Conservation (phyloP, 805 yeast genomes). For the Peterozyma xylosa region DNA sequence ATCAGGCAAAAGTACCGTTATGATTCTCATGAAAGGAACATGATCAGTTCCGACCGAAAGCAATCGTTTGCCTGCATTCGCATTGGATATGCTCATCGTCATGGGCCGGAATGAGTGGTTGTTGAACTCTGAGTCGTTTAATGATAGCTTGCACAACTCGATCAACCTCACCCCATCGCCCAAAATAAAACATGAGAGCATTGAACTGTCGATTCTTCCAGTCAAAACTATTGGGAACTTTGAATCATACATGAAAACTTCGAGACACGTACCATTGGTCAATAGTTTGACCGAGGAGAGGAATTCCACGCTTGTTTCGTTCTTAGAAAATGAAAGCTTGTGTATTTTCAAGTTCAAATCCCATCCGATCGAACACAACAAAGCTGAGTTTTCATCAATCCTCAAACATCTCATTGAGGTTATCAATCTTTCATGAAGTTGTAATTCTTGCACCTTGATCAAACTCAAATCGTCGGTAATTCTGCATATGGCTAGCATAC, state of each 20-base stretch:
- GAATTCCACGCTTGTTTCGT: conserved; percentile 12
- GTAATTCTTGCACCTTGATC: conserved; percentile 7
- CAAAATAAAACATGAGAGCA: conserved; percentile 35
- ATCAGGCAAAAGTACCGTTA: conserved; percentile 43
- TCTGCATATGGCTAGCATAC: conserved; percentile 13
- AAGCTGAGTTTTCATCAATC: conserved; percentile 15
- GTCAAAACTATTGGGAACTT: conserved; percentile 35
- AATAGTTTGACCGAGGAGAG: conserved; percentile 26
- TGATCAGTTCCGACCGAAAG: conserved; percentile 70
- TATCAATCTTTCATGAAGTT: conserved; percentile 23
- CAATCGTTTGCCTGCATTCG: conserved; percentile 15
- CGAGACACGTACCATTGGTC: conserved; percentile 47
- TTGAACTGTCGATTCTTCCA: conserved; percentile 54
- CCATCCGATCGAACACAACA: conserved; percentile 52
- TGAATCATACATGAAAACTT: conserved; percentile 19
- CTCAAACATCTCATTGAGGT: conserved; percentile 15
- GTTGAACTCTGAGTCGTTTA: conserved; percentile 69
- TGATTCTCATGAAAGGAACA: conserved; percentile 66
- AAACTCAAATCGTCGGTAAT: conserved; percentile 5
- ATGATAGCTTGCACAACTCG: conserved; percentile 40
- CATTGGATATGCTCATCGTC: conserved; percentile 24
- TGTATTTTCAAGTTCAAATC: conserved; percentile 39
- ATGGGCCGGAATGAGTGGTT: conserved; percentile 57
- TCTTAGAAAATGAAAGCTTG: conserved; percentile 11
- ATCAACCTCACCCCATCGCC: conserved; percentile 15